Conservation (phyloP, 2,329 filamentous ascomycete species). For the Cryphonectria radicalis region DNA sequence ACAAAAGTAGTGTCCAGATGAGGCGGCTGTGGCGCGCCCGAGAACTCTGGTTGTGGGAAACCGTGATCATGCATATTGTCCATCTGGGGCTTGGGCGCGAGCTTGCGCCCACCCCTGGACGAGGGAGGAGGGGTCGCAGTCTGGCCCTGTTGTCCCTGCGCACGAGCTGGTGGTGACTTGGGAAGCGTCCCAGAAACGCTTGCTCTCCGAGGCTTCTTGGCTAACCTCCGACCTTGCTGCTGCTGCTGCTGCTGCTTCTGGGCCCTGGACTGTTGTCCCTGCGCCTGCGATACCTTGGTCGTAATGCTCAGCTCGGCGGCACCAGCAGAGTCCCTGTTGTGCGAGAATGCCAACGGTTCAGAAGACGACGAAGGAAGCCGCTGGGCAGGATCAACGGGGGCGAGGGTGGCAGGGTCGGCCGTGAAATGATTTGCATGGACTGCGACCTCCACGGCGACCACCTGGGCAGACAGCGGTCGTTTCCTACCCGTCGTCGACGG, state of each 20-base stretch:
- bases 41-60: conserved; percentile 57
- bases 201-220: conserved; percentile 53
- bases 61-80: conserved; percentile 61
- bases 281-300: conserved; percentile 29
- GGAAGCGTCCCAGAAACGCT: conserved; percentile 35
- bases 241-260: conserved; percentile 26
- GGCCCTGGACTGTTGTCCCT: conserved; percentile 35
- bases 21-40: conserved; percentile 52
- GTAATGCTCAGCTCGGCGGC: background rate
- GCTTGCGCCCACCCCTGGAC: conserved; percentile 58
- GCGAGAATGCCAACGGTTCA: conserved; percentile 43
- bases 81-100: conserved; percentile 52
- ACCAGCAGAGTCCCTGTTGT: conserved; percentile 32
- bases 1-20: conserved; percentile 51
- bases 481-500: conserved; percentile 47
- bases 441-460: conserved; percentile 55
- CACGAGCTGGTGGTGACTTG: conserved; percentile 40
- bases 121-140: conserved; percentile 66
- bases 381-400: conserved; percentile 63
- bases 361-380: conserved; percentile 61
- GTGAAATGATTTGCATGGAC: conserved; percentile 68
- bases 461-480: conserved; percentile 55
- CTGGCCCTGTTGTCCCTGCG: conserved; percentile 39
- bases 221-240: conserved; percentile 37
- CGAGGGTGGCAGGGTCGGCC: conserved; percentile 55